Conservation (phyloP, 2,329 filamentous ascomycete genomes). For the Talaromyces islandicus region DNA sequence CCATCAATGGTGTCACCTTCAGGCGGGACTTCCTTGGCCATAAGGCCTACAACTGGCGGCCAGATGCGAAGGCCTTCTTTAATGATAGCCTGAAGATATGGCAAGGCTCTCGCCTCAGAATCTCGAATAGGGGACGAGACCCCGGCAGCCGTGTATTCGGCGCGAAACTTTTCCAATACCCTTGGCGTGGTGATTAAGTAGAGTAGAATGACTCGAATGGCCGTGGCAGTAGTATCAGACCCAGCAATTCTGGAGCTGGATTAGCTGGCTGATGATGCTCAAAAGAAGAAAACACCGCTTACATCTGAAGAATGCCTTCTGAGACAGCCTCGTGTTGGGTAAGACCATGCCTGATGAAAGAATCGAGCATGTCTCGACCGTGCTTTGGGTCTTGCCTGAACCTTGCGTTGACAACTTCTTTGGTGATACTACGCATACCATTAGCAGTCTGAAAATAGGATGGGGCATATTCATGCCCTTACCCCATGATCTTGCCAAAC, state of each 20-base stretch:
- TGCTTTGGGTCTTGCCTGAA: neutral
- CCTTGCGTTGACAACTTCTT: neutral
- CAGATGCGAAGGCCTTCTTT: neutral
- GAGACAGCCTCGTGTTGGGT: neutral
- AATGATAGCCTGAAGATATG: neutral
- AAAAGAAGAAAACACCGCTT: neutral
- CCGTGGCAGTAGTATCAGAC: neutral
- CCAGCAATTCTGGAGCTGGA: neutral
- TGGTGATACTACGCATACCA: neutral
- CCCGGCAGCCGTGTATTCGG: neutral
- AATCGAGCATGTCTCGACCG: neutral
- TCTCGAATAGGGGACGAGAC: neutral
- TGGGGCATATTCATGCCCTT: neutral
- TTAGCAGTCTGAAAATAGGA: neutral
- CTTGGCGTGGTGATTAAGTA: neutral
- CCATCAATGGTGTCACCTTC: constrained; percentile 2
- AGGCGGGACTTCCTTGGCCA: constrained; percentile 15
- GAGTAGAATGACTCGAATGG: neutral
- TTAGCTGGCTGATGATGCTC: neutral
- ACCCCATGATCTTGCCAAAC: neutral
- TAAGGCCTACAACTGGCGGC: neutral
- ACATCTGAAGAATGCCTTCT: neutral
- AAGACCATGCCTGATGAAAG: neutral
- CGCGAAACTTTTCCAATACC: neutral
- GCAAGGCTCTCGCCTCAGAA: neutral